A percentile compares a stretch with the other conserved stretches of the same genome.
Evolutionary conservation across 257 asterid species (phyloP).

Genomic region (Prunella vulgaris): DNA sequence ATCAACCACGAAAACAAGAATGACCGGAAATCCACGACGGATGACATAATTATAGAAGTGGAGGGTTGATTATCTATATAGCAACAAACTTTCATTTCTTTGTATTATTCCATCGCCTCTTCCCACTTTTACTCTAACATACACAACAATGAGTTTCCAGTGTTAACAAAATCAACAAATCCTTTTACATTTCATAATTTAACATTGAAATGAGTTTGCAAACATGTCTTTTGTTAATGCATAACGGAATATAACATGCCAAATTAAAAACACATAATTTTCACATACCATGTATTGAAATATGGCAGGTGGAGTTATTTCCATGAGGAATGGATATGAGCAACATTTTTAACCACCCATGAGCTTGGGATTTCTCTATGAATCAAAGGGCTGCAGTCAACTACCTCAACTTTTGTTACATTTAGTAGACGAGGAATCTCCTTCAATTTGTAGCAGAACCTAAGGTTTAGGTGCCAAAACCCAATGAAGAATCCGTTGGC

Average conservation of each 20-base stretch:
- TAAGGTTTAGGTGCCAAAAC: not conserved
- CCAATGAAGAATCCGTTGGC: not conserved
- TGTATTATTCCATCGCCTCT: too few species aligned
- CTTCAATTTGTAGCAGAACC: not conserved
- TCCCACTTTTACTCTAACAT: too few species aligned
- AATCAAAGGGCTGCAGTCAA: not conserved
- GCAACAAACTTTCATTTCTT: too few species aligned
- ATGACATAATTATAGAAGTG: not conserved
- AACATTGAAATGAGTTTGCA: too few species aligned
- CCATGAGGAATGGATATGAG: not conserved
- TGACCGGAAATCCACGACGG: not conserved
- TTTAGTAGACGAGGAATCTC: not conserved
- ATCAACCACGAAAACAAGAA: not conserved
- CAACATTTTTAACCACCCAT: not conserved
- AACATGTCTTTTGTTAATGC: too few species aligned
- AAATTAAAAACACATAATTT: too few species aligned
- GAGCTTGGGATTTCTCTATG: not conserved
- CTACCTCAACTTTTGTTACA: not conserved
- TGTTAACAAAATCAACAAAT: too few species aligned
- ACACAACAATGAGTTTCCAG: too few species aligned
- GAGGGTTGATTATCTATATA: not conserved
- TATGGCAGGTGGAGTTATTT: too few species aligned
- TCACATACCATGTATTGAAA: too few species aligned
- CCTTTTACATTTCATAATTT: too few species aligned
- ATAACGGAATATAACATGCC: too few species aligned